A percentile compares a stretch with the other conserved stretches of the same genome.
Conservation (phyloP, 129 eudicot genomes). For the Solidago caesia region DNA sequence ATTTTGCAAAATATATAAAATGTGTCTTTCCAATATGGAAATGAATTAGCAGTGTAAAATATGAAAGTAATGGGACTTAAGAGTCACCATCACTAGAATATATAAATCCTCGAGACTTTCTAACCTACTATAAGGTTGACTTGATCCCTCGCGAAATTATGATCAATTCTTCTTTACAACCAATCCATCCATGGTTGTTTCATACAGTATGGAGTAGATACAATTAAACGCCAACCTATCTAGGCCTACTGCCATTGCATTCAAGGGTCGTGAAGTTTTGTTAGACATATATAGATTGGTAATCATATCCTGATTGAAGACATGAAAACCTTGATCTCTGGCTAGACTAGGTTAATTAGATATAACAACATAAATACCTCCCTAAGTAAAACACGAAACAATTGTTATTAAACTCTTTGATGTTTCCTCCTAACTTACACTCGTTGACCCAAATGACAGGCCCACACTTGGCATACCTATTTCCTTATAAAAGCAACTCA, state of each 20-base stretch:
- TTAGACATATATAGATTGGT: too few relatives aligned
- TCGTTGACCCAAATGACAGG: not conserved
- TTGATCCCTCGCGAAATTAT: too few relatives aligned
- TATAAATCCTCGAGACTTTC: not conserved
- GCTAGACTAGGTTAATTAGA: too few relatives aligned
- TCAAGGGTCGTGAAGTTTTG: too few relatives aligned
- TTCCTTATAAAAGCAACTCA: not conserved
- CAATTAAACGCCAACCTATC: too few relatives aligned
- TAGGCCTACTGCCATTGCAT: too few relatives aligned
- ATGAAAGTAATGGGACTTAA: not conserved
- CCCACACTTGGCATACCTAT: not conserved
- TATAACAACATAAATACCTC: too few relatives aligned
- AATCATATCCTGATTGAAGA: too few relatives aligned
- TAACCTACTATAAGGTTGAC: constrained; percentile 12
- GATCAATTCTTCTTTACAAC: too few relatives aligned
- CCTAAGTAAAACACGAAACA: not conserved
- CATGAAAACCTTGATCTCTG: too few relatives aligned
- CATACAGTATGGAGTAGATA: too few relatives aligned
- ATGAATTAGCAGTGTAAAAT: not conserved
- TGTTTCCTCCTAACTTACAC: not conserved
- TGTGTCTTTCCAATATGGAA: not conserved
- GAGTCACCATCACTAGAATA: not conserved
- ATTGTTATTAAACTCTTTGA: not conserved
- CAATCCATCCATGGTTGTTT: too few relatives aligned
- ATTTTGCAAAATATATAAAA: not conserved